Evolutionary conservation across 495 filamentous ascomycete genomes (phyloP), one percentile per base, ranked within the genome.

Genomic region (Penicillium malachiteum): DNA sequence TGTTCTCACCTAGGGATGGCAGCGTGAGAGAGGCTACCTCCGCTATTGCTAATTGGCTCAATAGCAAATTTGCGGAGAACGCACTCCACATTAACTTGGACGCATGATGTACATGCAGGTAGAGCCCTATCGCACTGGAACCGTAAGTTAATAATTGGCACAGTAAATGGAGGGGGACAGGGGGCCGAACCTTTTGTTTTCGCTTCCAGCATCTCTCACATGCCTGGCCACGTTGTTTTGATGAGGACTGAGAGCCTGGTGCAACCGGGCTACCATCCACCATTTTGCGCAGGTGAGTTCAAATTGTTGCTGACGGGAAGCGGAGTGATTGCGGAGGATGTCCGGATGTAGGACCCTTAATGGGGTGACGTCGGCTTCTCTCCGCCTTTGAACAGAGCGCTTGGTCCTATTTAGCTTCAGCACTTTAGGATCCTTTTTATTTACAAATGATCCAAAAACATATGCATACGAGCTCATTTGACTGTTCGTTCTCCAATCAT

Each of bases 161-260:
- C 8, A n/a, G 1, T 7, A 14, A 13, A 17, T 2, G 39, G 39
- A 17, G 1, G 14, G 12, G 39, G 5, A 41, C 14, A 12, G 38
- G n/a, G 38, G 31, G 3, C 39, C 52, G 14, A 17, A 67, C 67
- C 67, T 67, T 70, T 52, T 70, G 64, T 45, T 70, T 70, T 41
- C 64, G 64, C 37, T 70, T 70, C 64, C 67, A 67, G 48, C 67
- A 70, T 44, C 67, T 53, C 39, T 70, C 64, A 30, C 67, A 70
- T 1, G 67, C 67, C 35, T 70, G 61, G 30, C 48, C 59, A n/a
- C 59, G 59, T 32, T 54, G 47, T 37, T 41, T 39, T 34, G 52
- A 32, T 4, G 50, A 33, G 50, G 7, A 14, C 6, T 31, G 40
- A 10, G 18, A 8, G 8, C 40, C 38, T 12, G 39, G 10, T 33